Evolutionary conservation across 2,329 filamentous ascomycete genomes (phyloP).

Genomic region (Xylariaceae sp.): DNA sequence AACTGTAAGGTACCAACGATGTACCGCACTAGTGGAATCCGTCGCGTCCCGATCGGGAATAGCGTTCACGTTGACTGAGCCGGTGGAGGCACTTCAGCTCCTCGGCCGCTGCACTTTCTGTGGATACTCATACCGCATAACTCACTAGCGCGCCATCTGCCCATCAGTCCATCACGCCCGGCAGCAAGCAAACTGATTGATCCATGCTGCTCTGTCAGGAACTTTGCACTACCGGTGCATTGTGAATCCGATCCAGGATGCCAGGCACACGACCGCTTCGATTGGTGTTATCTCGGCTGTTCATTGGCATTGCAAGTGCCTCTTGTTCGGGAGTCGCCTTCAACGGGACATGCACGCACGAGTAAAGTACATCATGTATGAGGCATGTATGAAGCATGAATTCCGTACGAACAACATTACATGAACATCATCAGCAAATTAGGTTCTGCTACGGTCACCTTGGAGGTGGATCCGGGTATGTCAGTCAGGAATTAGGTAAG

Average conservation of each 20-base stretch:
- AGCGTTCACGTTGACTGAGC: not conserved
- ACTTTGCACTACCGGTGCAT: not conserved
- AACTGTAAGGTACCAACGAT: not conserved
- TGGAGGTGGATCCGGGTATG: too few species aligned
- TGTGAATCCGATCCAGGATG: not conserved
- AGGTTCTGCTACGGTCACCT: too few species aligned
- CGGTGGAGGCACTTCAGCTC: not conserved
- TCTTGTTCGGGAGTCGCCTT: not conserved
- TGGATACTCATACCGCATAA: not conserved
- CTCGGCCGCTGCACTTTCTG: not conserved
- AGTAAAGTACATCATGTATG: constrained; percentile 1
- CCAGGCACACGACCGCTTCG: not conserved
- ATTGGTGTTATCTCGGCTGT: not conserved
- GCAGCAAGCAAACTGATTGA: too few species aligned
- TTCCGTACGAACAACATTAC: too few species aligned
- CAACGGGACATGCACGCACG: not conserved
- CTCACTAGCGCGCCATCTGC: not conserved
- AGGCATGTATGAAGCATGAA: not conserved
- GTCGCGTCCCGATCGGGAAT: not conserved
- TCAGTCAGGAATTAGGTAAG: too few species aligned
- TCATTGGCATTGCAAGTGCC: not conserved
- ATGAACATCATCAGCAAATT: too few species aligned
- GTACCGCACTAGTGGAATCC: too few species aligned
- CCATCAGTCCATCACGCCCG: too few species aligned
- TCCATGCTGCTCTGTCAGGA: not conserved